Evolutionary conservation across 306 rosid species (phyloP).

Genomic region (Gynostemma pentaphyllum): DNA sequence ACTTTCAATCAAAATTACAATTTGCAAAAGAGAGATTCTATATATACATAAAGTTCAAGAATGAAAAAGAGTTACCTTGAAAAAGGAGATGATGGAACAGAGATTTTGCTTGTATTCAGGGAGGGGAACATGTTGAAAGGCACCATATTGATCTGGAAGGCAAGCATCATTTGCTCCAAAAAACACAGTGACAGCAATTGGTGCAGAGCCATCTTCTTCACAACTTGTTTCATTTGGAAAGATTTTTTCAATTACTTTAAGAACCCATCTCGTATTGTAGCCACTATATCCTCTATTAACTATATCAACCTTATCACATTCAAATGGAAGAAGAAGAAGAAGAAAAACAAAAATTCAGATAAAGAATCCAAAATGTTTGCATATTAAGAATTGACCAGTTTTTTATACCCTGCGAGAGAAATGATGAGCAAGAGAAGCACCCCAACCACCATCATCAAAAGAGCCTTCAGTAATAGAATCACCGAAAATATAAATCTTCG

Average conservation of each 20-base stretch:
- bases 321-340: background rate
- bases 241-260: constrained; percentile 55
- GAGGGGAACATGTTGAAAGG: constrained; percentile 70
- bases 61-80: constrained; percentile 67
- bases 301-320: constrained; percentile 45
- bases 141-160: constrained; percentile 52
- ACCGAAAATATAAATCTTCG: constrained; percentile 67
- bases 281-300: constrained; percentile 80
- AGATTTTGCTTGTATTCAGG: constrained; percentile 61
- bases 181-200: constrained; percentile 57
- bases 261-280: constrained; percentile 75
- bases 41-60: no score
- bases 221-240: constrained; percentile 23
- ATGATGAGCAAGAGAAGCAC: constrained; percentile 68
- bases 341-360: background rate
- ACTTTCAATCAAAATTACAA: no score
- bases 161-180: constrained; percentile 90
- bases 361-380: background rate
- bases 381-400: background rate
- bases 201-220: constrained; percentile 23
- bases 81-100: constrained; percentile 41
- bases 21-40: no score
- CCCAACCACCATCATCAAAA: constrained; percentile 67
- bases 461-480: constrained; percentile 80
- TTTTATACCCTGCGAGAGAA: constrained; percentile 74